Evolutionary conservation across 768 basidiomycete species (phyloP), one percentile per base, ranked within the genome.

Genomic region (Sporobolomyces roseus): DNA sequence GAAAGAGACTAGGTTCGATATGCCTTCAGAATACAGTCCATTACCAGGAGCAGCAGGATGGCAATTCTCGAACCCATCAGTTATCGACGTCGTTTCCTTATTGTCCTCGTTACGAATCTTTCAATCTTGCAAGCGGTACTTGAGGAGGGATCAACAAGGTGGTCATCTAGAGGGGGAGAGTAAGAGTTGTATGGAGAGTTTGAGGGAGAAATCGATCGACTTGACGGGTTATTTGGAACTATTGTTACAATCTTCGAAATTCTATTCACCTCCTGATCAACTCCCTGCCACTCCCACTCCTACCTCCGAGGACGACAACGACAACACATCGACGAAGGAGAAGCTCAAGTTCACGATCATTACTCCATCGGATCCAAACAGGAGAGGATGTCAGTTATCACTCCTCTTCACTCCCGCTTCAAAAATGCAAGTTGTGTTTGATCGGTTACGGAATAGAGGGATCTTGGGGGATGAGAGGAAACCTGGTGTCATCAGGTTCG

Each of bases 21-120:
- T 98, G 94, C 87, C 89, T 32, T 82, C 87, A 17, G 81, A 76
- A 58, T 99, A 96, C 80, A 84, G 84, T 54, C 88, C 93, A 13
- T 89, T 90, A 70, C 83, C 83, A 25, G 96, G 96, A 62, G 96
- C 96, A 1, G 89, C 91, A 78, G 93, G 93, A 48, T 97, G 89
- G 80, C 93, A 96, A 77, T 89, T 94, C 78, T 97, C 93, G 45
- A 98, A 97, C 80, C 93, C 96, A 13, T 88, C 87, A 63, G 86
- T 90, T 41, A 81, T 98, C 68, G 83, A 86, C 38, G 83, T 88
- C 6, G 88, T 87, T 55, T 84, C 92, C 8, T 83, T 98, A 23
- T 83, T 92, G 19, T 91, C 93, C 3, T 86, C 91, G 50, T 83
- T 98, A 41, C 84, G 88, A 74, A 80, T 89, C 19, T 90, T 96